Percentiles rank a stretch among this genome's conserved stretches.
Conservation (phyloP, 2,329 filamentous ascomycete species). For the Penicillium verrucosum region DNA sequence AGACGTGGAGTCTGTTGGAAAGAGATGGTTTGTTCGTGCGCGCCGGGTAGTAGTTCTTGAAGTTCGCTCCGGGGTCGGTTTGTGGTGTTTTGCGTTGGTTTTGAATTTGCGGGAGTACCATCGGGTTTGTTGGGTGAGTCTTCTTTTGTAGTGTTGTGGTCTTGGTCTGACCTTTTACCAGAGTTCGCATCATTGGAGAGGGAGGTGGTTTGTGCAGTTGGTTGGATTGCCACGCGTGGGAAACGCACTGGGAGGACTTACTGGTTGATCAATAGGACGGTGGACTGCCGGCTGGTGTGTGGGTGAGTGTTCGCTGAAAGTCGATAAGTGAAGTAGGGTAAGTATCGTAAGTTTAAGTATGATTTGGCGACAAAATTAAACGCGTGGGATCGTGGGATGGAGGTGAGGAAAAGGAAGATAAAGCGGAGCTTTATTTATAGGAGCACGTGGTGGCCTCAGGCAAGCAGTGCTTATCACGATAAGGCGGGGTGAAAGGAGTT, state of each 20-base stretch:
- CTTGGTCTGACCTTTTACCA: slow-evolving; percentile 49
- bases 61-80: not conserved
- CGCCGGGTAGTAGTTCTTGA: not conserved
- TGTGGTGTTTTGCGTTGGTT: not conserved
- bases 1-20: not conserved
- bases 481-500: slow-evolving; percentile 18
- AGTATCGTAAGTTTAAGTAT: not conserved
- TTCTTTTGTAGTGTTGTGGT: slow-evolving; percentile 10
- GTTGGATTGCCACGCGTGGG: not conserved
- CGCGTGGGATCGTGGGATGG: not conserved
- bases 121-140: slow-evolving; percentile 15
- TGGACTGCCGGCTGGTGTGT: not conserved
- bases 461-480: slow-evolving; percentile 12
- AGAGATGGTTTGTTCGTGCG: not conserved
- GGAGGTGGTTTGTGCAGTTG: not conserved
- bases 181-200: slow-evolving; percentile 43
- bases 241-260: slow-evolving; percentile 2
- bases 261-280: not conserved
- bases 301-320: not conserved
- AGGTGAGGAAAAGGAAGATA: not conserved
- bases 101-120: slow-evolving; percentile 20
- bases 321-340: not conserved
- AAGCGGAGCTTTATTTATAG: slow-evolving; percentile 2
- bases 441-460: not conserved
- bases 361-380: not conserved